These are phyloP conservation scores for Backusella macrospora DNA, from an alignment of 192 early-diverging fungal genomes.

Conservation along the genomic window DNA sequence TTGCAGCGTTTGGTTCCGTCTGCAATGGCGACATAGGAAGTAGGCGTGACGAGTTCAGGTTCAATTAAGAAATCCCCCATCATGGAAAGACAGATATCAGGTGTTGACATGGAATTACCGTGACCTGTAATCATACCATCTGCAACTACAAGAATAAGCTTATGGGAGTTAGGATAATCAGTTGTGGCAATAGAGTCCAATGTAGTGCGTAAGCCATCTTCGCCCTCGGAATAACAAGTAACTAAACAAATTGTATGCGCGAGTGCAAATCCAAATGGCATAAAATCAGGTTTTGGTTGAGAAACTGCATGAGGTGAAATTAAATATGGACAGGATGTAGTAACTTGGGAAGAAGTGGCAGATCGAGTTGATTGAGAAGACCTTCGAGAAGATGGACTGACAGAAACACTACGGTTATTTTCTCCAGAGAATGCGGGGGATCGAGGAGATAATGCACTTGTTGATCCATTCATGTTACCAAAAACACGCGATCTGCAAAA, in stretches of 20 bases:
- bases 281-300: constrained; percentile 46
- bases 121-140: constrained; percentile 82
- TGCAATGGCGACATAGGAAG: constrained; percentile 89
- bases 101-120: constrained; percentile 77
- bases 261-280: constrained; percentile 56
- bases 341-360: not conserved
- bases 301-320: constrained; percentile 40
- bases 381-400: constrained; percentile 19
- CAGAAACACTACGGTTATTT: constrained; percentile 9
- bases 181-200: constrained; percentile 80
- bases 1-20: constrained; percentile 93
- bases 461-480: constrained; percentile 6
- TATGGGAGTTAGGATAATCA: constrained; percentile 77
- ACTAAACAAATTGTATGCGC: constrained; percentile 73
- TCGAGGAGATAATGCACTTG: constrained; percentile 6
- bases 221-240: constrained; percentile 80
- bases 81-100: constrained; percentile 78
- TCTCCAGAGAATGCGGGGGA: not conserved
- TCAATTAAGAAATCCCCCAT: constrained; percentile 71
- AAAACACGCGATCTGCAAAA: constrained; percentile 14
- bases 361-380: constrained; percentile 29
- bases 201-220: constrained; percentile 70
- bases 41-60: constrained; percentile 62
- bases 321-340: constrained; percentile 33
- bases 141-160: constrained; percentile 76